Base-by-base conservation (phyloP, 1,139 yeast genomes). In the Taiozyma sp. region DNA sequence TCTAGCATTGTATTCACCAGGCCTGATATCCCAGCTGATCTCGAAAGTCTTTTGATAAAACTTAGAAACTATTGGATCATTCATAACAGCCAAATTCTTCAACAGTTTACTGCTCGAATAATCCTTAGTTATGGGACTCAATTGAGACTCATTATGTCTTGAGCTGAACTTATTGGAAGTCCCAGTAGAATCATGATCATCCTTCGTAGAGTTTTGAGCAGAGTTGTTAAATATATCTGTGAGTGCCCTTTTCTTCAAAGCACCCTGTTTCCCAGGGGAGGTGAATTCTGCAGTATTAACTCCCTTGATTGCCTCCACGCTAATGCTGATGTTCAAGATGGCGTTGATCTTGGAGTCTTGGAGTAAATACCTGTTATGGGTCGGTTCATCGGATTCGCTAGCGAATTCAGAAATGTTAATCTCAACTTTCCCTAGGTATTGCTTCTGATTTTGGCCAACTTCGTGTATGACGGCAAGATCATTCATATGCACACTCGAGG, bases 331-430 rank as follows among this genome's bases (percentile, higher is more conserved):
- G 60, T 79, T 83, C 44, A 89, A 69, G 44, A 91, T 84, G 6
- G 96, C 84, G 66, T 93, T 92, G 24, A 92, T 83, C 59, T 89
- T 89, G 12, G 96, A 85, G 39, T 88, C 80, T 59, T 84, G 84
- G 46, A 92, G 71, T 49, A 92, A 70, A 61, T 87, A 89, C 57
- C 85, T 78, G 51, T 84, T 78, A 23, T 80, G 76, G 38, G 73
- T 76, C 75, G 79, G 76, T 45, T 80, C 80, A 32, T 73, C 71
- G 48, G 77, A 78, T 55, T 80, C 80, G 4, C 29, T 29, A 24
- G 83, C 79, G 63, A 84, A 89, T 61, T 90, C 96, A 0, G 93
- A 71, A 49, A 92, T 66, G 63, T 91, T 87, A 44, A 92, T 69
- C 46, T 76, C 82, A 22, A 90, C 73, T 27, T 70, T 67, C 2